Base-by-base conservation (phyloP, 106 monocot genomes). In the Allium cepa region DNA sequence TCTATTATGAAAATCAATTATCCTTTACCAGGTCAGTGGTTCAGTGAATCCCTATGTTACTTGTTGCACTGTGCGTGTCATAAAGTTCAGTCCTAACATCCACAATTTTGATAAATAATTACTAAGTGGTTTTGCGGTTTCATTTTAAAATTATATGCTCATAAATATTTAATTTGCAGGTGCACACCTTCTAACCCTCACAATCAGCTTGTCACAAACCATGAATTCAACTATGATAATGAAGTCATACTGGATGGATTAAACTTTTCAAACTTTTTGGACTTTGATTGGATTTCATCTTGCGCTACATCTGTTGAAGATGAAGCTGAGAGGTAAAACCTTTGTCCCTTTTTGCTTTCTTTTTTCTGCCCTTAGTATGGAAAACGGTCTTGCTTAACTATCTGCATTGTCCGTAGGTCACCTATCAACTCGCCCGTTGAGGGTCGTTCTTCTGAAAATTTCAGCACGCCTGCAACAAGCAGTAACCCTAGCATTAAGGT, bases 191-290 rank as follows among this genome's bases (percentile, higher is more conserved):
- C 50, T 2, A 57, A 70, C 52, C 49, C 78, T 72, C 63, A 63
- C 15, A 75, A 69, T 63, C 77, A 84, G 26, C 52, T 80, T 36
- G 79, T 86, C 72, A 26, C 66, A 22, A 84, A 92, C 49, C 67
- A 59, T n/a, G 68, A 76, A 46, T 71, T 79, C 27, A 64, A 59
- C 58, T 86, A 64, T 67, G 78, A 75, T 22, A 70, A 53, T 60
- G 84, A 79, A 53, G 65, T 79, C 71, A 59, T 63, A 52, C 63
- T 68, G 12, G 70, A 78, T 66, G 80, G 53, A 60, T 85, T 80
- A 27, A 79, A 81, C 64, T 80, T 71, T 56, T 99, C 97, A 22
- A 99, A 99, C 72, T 99, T 99, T 81, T 71, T 99, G 26, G 92
- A 92, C 59, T 77, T 89, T 63, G 97, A 92, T 64, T 82, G 74